Conservation (phyloP, 1,284 basidiomycete species). For the Malassezia slooffiae region DNA sequence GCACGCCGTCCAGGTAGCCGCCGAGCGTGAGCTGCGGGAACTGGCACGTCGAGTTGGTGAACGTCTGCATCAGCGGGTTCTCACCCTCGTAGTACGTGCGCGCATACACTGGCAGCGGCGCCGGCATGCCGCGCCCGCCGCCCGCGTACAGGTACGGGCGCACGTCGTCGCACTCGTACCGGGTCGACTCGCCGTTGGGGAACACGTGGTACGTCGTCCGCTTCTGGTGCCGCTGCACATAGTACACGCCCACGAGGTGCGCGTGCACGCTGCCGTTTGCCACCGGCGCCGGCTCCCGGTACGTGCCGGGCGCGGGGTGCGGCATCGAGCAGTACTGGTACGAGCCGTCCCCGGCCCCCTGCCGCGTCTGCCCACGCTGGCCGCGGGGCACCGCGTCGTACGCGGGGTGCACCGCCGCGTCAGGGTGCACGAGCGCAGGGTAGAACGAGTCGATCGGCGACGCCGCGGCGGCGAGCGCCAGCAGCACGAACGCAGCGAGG, state of each 20-base stretch:
- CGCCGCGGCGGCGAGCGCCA: neutral
- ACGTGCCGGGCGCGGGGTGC: neutral
- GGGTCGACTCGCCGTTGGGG: slow-evolving; percentile 5
- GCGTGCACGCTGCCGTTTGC: slow-evolving; percentile 4
- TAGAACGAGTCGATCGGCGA: slow-evolving; percentile 1
- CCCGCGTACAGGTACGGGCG: neutral
- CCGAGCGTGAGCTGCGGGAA: slow-evolving; percentile 9
- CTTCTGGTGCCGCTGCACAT: slow-evolving; percentile 12
- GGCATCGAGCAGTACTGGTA: slow-evolving; percentile 14
- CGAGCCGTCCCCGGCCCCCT: slow-evolving; percentile 3
- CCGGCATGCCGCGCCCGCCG: neutral
- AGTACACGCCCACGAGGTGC: slow-evolving; percentile 2
- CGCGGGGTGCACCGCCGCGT: neutral
- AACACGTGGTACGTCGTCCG: slow-evolving; percentile 11
- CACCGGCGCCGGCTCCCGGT: slow-evolving; percentile 7
- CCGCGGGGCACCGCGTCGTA: slow-evolving; percentile 5
- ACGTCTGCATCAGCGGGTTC: slow-evolving; percentile 2
- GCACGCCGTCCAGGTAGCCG: slow-evolving; percentile 10
- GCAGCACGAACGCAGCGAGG: neutral
- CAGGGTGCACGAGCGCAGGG: slow-evolving; percentile 3
- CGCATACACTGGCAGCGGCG: slow-evolving; percentile 5
- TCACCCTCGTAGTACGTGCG: slow-evolving; percentile 1
- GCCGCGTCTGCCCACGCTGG: neutral
- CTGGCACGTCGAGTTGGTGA: slow-evolving; percentile 12
- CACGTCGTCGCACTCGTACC: slow-evolving; percentile 3